Percentiles rank a stretch among this genome's conserved stretches.
Conservation (phyloP, 1,284 basidiomycete species). For the Ustilago bromivora region DNA sequence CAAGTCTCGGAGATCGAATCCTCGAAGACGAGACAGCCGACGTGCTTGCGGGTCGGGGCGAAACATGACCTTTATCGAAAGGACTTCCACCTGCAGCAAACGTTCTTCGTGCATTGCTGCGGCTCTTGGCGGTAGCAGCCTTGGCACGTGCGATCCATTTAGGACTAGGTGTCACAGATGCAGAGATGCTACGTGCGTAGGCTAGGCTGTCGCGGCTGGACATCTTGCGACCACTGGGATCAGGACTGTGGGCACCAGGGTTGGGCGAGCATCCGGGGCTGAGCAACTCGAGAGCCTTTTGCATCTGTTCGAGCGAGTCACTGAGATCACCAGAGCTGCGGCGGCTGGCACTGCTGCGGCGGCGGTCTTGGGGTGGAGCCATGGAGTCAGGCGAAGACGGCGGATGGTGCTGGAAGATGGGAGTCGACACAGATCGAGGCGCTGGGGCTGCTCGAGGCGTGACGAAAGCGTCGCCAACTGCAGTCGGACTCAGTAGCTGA, state of each 20-base stretch:
- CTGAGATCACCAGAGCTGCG: slow-evolving; percentile 48
- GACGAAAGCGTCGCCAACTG: slow-evolving; percentile 25
- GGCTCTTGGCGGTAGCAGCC: slow-evolving; percentile 28
- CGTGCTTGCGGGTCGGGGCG: slow-evolving; percentile 50
- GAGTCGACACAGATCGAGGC: slow-evolving; percentile 22
- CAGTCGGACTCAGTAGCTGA: slow-evolving; percentile 31
- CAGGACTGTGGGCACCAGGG: slow-evolving; percentile 34
- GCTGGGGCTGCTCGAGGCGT: slow-evolving; percentile 14
- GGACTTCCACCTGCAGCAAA: slow-evolving; percentile 31
- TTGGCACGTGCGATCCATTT: slow-evolving; percentile 55
- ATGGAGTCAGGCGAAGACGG: slow-evolving; percentile 35
- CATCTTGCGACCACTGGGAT: slow-evolving; percentile 34
- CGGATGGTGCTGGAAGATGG: slow-evolving; percentile 17
- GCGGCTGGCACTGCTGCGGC: slow-evolving; percentile 33
- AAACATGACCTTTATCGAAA: slow-evolving; percentile 28
- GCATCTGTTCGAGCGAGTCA: slow-evolving; percentile 56
- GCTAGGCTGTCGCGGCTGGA: slow-evolving; percentile 56
- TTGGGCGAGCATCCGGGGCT: slow-evolving; percentile 50
- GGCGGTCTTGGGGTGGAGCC: slow-evolving; percentile 23
- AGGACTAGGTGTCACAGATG: slow-evolving; percentile 58
- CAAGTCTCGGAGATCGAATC: slow-evolving; percentile 17
- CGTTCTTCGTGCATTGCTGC: slow-evolving; percentile 19
- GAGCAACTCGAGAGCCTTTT: slow-evolving; percentile 57
- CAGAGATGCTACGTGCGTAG: slow-evolving; percentile 53
- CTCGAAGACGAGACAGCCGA: slow-evolving; percentile 37